Evolutionary conservation across 306 rosid species (phyloP).

Genomic region (Canavalia gladiata): DNA sequence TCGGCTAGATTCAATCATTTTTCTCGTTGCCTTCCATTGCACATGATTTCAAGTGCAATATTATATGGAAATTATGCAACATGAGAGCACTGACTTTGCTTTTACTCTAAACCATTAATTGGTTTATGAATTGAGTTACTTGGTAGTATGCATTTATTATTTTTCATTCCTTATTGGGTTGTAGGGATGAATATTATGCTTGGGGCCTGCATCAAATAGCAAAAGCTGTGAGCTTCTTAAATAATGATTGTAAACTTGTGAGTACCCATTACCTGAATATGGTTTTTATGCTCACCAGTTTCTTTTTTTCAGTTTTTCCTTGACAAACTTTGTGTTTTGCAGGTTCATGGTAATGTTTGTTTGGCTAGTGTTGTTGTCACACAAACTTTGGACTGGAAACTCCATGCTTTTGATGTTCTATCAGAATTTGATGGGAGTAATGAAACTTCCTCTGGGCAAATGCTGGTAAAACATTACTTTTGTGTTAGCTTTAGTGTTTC

Average conservation of each 20-base stretch:
- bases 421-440: constrained; percentile 85
- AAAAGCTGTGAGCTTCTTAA: constrained; percentile 98
- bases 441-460: constrained; percentile 75
- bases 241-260: constrained; percentile 97
- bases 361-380: constrained; percentile 97
- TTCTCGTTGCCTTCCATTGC: neutral
- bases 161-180: constrained; percentile 32
- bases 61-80: constrained; percentile 24
- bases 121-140: constrained; percentile 16
- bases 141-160: constrained; percentile 9
- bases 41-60: neutral
- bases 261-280: constrained; percentile 48
- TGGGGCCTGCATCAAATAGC: constrained; percentile 96
- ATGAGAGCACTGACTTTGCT: neutral
- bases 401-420: constrained; percentile 96
- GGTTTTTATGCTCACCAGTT: constrained; percentile 12
- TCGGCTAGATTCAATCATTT: neutral
- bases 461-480: constrained; percentile 76
- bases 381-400: constrained; percentile 97
- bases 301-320: constrained; percentile 23
- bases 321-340: constrained; percentile 50
- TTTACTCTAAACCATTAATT: constrained; percentile 7
- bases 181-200: constrained; percentile 97
- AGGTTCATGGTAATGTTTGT: constrained; percentile 98
- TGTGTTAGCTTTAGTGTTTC: constrained; percentile 40